Evolutionary conservation across 108 stramenopile species (phyloP), one percentile per base, ranked within the genome.

Genomic region (Stephanodiscus minutulus): DNA sequence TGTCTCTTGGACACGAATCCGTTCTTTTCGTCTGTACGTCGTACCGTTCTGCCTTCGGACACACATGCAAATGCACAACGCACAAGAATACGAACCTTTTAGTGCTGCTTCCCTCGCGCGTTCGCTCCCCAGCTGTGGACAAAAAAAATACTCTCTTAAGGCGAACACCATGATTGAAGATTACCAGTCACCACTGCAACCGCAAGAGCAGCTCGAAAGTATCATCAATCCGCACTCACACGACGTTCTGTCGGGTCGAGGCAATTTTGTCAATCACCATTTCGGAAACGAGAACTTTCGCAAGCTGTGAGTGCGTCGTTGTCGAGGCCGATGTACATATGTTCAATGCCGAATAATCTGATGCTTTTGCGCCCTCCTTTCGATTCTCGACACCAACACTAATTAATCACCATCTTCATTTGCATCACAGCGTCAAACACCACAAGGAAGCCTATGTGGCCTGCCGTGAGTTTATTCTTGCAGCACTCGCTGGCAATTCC

Each of bases 231-330:
- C 89, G 21, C 85, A 88, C 57, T 80, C 73, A 6, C 82, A 92
- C 66, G 91, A 92, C 71, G 91, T 93, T 8, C 70, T 93, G 29
- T 90, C 91, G 3, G 91, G 91, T 20, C 65, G 92, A 55, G 92
- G 92, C 25, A 93, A 93, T 63, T 91, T 85, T 47, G 89, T 93
- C 31, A 93, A 93, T 72, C 87, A 91, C 56, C 92, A 93, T 70
- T 64, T 84, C 1, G 91, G 91, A 20, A 92, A 92, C 65, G 89
- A 92, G 52, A 68, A 90, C 68, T 92, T 92, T 74, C 87, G 91
- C 20, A 73, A 70, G 29, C 66, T 92, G 53, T 73, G 46, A 73
- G 73, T 74, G 11, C 17, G 1, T 11, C 17, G n/a, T n/a, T 31
- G 22, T 48, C n/a, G n/a, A n/a, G n/a, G n/a, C n/a, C n/a, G n/a